Percentiles rank a stretch among this genome's conserved stretches.
phyloP scores from a whole-genome alignment of 176 grass and related monocot genomes.

The Tillandsia fasciculata region DNA sequence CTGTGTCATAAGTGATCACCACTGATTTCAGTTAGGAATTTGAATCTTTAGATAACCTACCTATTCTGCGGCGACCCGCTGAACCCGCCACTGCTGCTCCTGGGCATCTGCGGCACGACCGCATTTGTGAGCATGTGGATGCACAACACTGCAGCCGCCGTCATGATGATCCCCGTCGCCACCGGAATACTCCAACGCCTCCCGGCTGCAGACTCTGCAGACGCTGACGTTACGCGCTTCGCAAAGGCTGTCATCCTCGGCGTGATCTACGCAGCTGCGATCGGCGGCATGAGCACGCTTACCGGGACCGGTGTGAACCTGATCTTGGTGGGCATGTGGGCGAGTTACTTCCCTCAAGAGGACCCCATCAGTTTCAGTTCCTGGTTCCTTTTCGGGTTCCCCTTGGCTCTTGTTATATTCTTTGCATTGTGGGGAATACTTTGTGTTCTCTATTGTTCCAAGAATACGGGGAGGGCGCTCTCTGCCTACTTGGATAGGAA shows the following conservation, averaged over 20 bases:
- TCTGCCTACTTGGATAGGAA: slow-evolving; percentile 65
- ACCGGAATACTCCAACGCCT: slow-evolving; percentile 75
- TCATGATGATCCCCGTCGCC: slow-evolving; percentile 91
- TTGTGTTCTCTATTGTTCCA: slow-evolving; percentile 65
- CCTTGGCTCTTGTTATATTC: slow-evolving; percentile 64
- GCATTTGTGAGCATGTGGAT: slow-evolving; percentile 89
- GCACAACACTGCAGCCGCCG: slow-evolving; percentile 73
- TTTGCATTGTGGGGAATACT: slow-evolving; percentile 44
- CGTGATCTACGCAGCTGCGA: slow-evolving; percentile 51
- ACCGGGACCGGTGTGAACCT: slow-evolving; percentile 85
- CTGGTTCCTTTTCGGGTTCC: slow-evolving; percentile 75
- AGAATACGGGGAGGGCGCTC: slow-evolving; percentile 39
- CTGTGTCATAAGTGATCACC: too few species aligned
- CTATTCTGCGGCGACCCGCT: slow-evolving; percentile 75
- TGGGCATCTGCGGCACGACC: slow-evolving; percentile 61
- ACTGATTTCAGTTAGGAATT: too few species aligned
- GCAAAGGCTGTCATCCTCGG: slow-evolving; percentile 82
- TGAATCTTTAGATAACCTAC: slow-evolving; percentile 36
- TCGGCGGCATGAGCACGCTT: slow-evolving; percentile 68
- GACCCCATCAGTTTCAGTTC: slow-evolving; percentile 70
- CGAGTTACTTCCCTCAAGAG: slow-evolving; percentile 56
- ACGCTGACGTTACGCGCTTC: slow-evolving; percentile 22
- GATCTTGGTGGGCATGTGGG: slow-evolving; percentile 89
- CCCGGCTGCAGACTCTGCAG: slow-evolving; percentile 11
- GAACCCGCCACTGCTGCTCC: slow-evolving; percentile 51